Evolutionary conservation across 371 early-diverging fungal genomes (phyloP), one percentile per base, ranked within the genome.

Genomic region (Lichtheimia hyalospora): DNA sequence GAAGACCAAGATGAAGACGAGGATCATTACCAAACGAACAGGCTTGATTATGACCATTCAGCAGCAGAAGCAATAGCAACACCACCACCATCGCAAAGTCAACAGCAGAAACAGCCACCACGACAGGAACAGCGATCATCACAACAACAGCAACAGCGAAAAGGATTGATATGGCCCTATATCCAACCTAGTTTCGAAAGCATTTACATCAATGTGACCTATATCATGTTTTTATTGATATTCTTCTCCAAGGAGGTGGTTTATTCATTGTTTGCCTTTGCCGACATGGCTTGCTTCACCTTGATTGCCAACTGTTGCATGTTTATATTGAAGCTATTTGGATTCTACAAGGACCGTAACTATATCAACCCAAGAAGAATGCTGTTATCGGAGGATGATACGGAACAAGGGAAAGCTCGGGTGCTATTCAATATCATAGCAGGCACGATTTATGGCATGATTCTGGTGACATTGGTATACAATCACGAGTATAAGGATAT

Each of bases 201-300:
- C 1, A 4, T 60, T 10, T 60, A 49, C n/a, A 46, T 54, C n/a
- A 49, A 46, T 15, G 40, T 39, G 5, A 54, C 53, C n/a, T 60
- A 48, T 24, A 20, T 8, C 27, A 5, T 60, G 4, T 54, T 60
- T 10, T 13, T 60, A 2, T n/a, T 54, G 8, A n/a, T 60, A 6
- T 60, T 53, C 40, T 41, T 46, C 1, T 20, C 54, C 40, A 60
- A 60, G 41, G 54, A 60, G 25, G 15, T 41, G 5, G 53, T 48
- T 12, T 48, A 41, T 3, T 14, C 54, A n/a, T 18, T 48, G 52
- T 16, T 48, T 6, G 48, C 49, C 5, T 46, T 54, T 15, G 16
- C 48, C 6, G 61, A 60, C 23, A 23, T 41, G n/a, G 27, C 39
- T 12, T 51, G 24, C 14, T 58, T 42, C 18, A 16, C 44, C 3